Conservation (phyloP, 352 stramenopile species). For the Phytophthora sp. region DNA sequence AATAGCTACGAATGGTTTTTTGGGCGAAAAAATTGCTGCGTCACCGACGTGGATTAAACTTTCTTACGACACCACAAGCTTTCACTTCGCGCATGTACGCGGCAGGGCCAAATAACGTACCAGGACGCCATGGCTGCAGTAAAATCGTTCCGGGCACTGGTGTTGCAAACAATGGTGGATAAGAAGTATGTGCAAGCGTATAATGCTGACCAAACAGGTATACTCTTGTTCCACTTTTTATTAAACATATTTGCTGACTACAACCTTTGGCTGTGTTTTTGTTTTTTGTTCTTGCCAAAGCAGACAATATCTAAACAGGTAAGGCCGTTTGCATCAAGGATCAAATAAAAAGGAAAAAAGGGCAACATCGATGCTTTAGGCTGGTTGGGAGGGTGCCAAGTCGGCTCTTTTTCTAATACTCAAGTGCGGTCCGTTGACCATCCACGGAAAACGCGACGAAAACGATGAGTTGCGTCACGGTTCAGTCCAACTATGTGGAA, state of each 20-base stretch:
- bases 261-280: neutral
- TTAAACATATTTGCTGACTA: neutral
- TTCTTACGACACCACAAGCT: neutral
- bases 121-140: neutral
- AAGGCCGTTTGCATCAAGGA: slow-evolving; percentile 7
- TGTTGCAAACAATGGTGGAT: neutral
- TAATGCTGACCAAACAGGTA: too few species aligned
- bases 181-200: neutral
- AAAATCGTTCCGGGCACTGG: neutral
- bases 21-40: neutral
- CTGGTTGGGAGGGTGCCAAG: too few species aligned
- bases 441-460: too few species aligned
- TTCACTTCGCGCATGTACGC: neutral
- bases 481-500: too few species aligned
- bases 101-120: neutral
- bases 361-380: neutral
- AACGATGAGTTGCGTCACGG: too few species aligned
- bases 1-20: neutral
- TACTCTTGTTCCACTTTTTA: too few species aligned
- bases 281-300: neutral
- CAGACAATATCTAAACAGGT: slow-evolving; percentile 2
- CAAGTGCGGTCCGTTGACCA: too few species aligned
- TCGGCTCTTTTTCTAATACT: too few species aligned
- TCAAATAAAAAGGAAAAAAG: slow-evolving; percentile 1
- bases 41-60: neutral